Percentiles rank a stretch among this genome's conserved stretches.
Evolutionary conservation across 148 eudicot species (phyloP).

Genomic region (Limonium bicolor): DNA sequence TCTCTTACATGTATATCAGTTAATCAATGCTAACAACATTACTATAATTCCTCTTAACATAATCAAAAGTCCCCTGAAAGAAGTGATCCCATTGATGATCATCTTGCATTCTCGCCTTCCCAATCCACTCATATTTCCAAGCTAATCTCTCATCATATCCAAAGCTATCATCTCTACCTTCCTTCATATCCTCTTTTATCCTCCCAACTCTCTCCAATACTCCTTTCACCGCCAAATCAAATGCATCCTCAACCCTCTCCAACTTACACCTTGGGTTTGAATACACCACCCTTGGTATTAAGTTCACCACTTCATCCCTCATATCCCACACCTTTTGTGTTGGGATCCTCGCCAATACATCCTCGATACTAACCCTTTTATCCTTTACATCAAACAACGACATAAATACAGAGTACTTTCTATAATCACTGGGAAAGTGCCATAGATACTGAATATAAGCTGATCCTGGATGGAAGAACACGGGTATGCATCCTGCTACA

Average conservation of each 20-base stretch:
- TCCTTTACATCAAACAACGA: constrained; percentile 27
- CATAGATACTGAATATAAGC: constrained; percentile 60
- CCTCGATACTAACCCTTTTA: constrained; percentile 24
- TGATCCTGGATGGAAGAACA: constrained; percentile 54
- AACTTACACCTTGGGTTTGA: constrained; percentile 41
- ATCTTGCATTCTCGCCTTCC: too few species aligned
- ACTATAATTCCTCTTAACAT: too few species aligned
- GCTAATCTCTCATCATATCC: too few species aligned
- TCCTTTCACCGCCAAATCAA: constrained; percentile 41
- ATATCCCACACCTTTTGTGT: constrained; percentile 12
- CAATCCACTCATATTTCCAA: too few species aligned
- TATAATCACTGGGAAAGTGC: constrained; percentile 61
- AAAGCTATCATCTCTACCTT: too few species aligned
- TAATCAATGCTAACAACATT: too few species aligned
- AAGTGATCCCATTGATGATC: too few species aligned
- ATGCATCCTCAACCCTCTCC: constrained; percentile 41
- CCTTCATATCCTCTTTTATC: too few species aligned
- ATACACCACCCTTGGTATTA: constrained; percentile 50
- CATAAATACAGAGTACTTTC: constrained; percentile 40
- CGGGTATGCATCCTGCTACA: constrained; percentile 64
- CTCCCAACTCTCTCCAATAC: too few species aligned
- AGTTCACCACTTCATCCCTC: constrained; percentile 51
- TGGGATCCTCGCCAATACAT: constrained; percentile 18
- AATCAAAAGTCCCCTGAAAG: too few species aligned
- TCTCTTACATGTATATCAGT: too few species aligned